Evolutionary conservation across 2,329 filamentous ascomycete species (phyloP).

Genomic region (Pseudogymnoascus verrucosus): DNA sequence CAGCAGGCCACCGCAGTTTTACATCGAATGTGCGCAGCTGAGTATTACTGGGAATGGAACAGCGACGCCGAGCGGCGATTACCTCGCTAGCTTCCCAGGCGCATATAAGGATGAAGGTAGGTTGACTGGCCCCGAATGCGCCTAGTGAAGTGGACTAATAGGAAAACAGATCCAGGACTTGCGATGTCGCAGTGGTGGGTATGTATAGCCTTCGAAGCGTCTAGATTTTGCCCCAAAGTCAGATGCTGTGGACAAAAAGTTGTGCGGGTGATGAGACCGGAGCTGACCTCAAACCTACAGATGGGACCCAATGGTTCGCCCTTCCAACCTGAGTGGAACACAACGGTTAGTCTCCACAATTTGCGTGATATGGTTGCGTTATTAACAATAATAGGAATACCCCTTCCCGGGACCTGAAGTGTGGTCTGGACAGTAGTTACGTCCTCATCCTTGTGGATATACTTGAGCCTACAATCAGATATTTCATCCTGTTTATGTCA

Average conservation of each 20-base stretch:
- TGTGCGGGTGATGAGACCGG: not conserved
- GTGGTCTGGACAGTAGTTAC: not conserved
- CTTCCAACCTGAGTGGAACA: not conserved
- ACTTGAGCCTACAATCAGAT: not conserved
- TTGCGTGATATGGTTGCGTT: not conserved
- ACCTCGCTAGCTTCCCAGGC: constrained; percentile 11
- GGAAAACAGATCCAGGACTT: constrained; percentile 12
- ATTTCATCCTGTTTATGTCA: not conserved
- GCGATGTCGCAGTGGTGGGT: constrained; percentile 8
- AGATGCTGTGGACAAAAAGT: not conserved
- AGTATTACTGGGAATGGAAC: constrained; percentile 6
- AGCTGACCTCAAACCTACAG: not conserved
- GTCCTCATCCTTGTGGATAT: not conserved
- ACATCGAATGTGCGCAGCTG: constrained; percentile 12
- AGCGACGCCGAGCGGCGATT: constrained; percentile 1
- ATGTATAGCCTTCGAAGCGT: not conserved
- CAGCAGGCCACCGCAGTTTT: constrained; percentile 12
- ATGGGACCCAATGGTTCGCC: not conserved
- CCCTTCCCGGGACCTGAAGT: constrained; percentile 11
- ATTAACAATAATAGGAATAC: constrained; percentile 11
- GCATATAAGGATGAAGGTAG: constrained; percentile 3
- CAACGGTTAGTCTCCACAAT: not conserved
- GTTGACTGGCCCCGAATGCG: not conserved
- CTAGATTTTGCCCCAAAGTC: not conserved
- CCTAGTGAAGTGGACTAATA: not conserved